Conservation (phyloP, 2,329 filamentous ascomycete species). For the Lasiodiplodia citricola region DNA sequence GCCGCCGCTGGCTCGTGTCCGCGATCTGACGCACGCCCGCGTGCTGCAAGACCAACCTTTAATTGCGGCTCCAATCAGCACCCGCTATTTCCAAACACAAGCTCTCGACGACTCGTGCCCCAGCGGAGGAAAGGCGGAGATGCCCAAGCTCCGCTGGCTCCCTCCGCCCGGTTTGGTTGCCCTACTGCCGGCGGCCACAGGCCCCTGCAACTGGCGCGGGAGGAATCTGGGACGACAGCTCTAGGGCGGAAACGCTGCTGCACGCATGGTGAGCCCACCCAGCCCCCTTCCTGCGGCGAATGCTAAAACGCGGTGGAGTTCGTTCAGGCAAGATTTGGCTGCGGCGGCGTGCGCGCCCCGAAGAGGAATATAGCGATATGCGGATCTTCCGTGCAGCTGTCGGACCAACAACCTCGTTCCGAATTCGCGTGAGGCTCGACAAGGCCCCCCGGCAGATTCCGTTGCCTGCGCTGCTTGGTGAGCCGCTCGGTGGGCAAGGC, state of each 20-base stretch:
- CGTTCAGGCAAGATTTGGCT: background rate
- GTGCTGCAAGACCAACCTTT: slow-evolving; percentile 10
- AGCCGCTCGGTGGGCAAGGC: slow-evolving; percentile 7
- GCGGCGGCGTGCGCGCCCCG: slow-evolving; percentile 3
- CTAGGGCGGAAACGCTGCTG: slow-evolving; percentile 5
- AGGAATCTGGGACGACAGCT: slow-evolving; percentile 1
- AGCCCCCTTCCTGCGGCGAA: background rate
- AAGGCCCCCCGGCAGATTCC: slow-evolving; percentile 25
- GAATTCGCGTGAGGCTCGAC: slow-evolving; percentile 21
- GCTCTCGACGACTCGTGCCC: slow-evolving; percentile 14
- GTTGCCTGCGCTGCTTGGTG: background rate
- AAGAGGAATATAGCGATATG: slow-evolving; percentile 23
- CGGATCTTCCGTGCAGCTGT: slow-evolving; percentile 15
- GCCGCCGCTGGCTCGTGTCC: slow-evolving; percentile 10
- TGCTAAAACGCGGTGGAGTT: slow-evolving; percentile 6
- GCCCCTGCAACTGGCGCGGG: slow-evolving; percentile 1
- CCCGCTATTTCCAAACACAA: slow-evolving; percentile 15
- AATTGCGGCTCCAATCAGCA: slow-evolving; percentile 24
- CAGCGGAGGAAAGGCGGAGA: slow-evolving; percentile 22
- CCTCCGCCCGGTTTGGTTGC: slow-evolving; percentile 15
- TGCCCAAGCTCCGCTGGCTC: slow-evolving; percentile 15
- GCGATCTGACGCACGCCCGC: slow-evolving; percentile 18
- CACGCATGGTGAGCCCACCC: background rate
- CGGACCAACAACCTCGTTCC: slow-evolving; percentile 20
- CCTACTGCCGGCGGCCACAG: background rate